Base-by-base conservation (phyloP, 495 filamentous ascomycete genomes). In the Trichoderma asperelloides region DNA sequence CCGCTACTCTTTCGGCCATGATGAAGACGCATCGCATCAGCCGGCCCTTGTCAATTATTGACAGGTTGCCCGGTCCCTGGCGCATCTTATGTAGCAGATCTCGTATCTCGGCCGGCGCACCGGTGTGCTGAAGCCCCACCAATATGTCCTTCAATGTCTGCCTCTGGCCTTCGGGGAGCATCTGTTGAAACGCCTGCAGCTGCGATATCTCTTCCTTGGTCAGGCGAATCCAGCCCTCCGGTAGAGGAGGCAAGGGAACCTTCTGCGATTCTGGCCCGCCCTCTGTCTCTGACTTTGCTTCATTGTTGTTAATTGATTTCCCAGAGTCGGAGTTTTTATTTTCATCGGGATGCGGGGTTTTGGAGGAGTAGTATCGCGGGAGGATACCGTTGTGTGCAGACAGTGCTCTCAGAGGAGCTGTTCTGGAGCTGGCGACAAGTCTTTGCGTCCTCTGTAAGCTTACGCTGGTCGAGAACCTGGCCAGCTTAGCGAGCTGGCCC, bases 51-150 rank as follows among this genome's bases (percentile, higher is more conserved):
- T 80, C 80, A 67, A 80, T 79, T 64, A 94, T 90, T 3, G 82
- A 84, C 21, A 89, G 85, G 51, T 85, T 80, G 43, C 89, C 69
- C 66, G 82, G 82, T 15, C 83, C 81, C 71, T 87, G 88, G 66
- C 85, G 68, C 47, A 88, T 78, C 70, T 87, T 92, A 47, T 63
- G 63, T 8, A 71, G 41, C 12, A 76, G 3, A 12, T 74, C 70
- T 9, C 66, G 9, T 3, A 73, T 13, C 7, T 28, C 23, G 9
- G 65, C 49, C 21, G 74, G 74, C 30, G 67, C 64, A 18, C 74
- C 74, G 1, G 55, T 68, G 60, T 33, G 64, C 15, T 66, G 68
- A 11, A 75, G n/a, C 0, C 55, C 21, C 1, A 66, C 30, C 6
- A 69, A 1, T 0, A 68, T 0, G 2, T 60, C 7, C 1, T 57